Base-by-base conservation (phyloP, 2,329 filamentous ascomycete genomes). In the Ascosphaera aggregata region DNA sequence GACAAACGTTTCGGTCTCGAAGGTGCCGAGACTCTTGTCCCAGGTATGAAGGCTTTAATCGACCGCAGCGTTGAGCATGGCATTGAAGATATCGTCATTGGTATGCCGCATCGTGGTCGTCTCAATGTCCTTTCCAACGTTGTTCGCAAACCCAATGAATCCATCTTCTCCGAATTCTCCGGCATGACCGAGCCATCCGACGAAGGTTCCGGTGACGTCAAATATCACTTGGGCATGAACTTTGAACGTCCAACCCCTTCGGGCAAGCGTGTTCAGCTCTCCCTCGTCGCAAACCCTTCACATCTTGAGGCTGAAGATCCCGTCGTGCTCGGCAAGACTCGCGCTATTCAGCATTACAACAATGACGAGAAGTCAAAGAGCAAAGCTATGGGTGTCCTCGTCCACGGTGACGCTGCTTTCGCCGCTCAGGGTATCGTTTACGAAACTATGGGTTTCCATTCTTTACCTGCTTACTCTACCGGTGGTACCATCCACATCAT, bases 191-290 rank as follows among this genome's bases (percentile, higher is more conserved):
- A 81, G 54, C 80, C 81, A 40, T 79, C 80, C 49, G 89, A 95
- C 49, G 86, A 98, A 63, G 89, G 89, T 43, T 95, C 89, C 42
- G 89, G 89, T 51, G 89, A 98, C 58, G 89, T 98, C 61, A 98
- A 98, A 64, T 98, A 98, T 65, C 89, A 98, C 65, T 67, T 98
- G 52, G 89, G 89, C 55, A 98, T 98, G 89, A 98, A 98, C 68
- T 98, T 98, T 49, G 89, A 98, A 66, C 82, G 89, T 45, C 89
- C 89, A 40, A 98, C 89, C 8, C 89, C 89, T 42, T 95, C 86
- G 34, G 89, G 89, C 51, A 95, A 95, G 72, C 89, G 89, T 46
- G 89, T 98, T n/a, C 89, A 98, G 65, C 74, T 98, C 40, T 98
- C 89, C 44, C 73, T 98, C 38, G 89, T 98, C 43, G 89, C 89